Base-by-base conservation (phyloP, 345 rosid species). In the Populus euphratica region DNA sequence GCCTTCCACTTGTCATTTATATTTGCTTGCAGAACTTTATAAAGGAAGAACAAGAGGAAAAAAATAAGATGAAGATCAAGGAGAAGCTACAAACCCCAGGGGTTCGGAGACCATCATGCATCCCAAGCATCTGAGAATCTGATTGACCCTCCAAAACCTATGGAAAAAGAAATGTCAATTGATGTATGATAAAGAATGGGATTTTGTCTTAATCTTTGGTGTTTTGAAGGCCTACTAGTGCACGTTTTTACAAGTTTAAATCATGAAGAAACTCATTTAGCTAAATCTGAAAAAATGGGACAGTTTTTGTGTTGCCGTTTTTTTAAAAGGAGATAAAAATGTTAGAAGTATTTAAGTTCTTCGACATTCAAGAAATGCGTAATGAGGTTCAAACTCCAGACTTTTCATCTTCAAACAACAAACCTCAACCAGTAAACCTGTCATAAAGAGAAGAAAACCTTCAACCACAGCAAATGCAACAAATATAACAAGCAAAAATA, bases 101-200 rank as follows among this genome's bases (percentile, higher is more conserved):
- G 78, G 96, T 94, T 68, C 21, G 88, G 82, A 91, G 81, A 79
- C 76, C 81, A 29, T 84, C 90, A 36, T 36, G 50, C 72, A 69
- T 38, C 77, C 87, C 82, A 38, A 82, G 72, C 85, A 85, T 85
- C 63, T 82, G 89, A 77, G 73, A 81, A 69, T 87, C 87, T 17
- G 86, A 86, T 69, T 81, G 85, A 70, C 89, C 94, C 73, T 87
- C 96, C 75, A 84, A 84, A 70, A 87, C 88, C 95, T 91, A 72
- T 8, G 75, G 73, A 67, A 82, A 39, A 76, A 33, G 74, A 38
- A 73, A 5, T 56, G 29, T 36, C 64, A 80, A n/a, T 36, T 8
- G 50, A 7, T 21, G 52, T 6, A 38, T 62, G 2, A 50, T 5
- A 27, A 39, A 41, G 25, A 71, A 27, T 25, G 49, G 18, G 41